Base-by-base conservation (phyloP, 2,329 filamentous ascomycete genomes). In the Fusarium oxysporum region DNA sequence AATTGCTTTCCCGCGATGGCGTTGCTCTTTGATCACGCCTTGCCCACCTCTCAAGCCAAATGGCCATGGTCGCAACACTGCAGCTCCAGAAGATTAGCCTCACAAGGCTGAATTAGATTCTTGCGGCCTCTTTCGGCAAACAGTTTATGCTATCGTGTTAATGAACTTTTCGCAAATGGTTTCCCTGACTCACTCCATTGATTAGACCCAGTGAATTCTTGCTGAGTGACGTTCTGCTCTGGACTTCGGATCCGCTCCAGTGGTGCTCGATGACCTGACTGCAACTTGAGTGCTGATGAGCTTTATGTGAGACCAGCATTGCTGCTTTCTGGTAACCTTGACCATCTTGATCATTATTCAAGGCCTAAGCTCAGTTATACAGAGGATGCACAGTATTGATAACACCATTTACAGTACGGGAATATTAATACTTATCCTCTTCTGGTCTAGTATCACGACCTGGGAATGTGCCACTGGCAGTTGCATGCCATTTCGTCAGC, bases 221-320 rank as follows among this genome's bases (percentile, higher is more conserved):
- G 11, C 8, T 2, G 8, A 14, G 16, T 21, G 28, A 6, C 14
- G 21, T 32, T n/a, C 7, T 32, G 16, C 21, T 48, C 9, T 48
- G 21, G 21, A 17, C 28, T n/a, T 32, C 3, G 9, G 21, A 32
- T 9, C 5, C 10, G 7, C 5, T 32, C 11, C 11, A 5, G 21
- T 5, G 7, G 3, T 32, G 0, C 5, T 32, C 0, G 28, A 2
- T 3, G 23, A 1, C 7, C 16, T 17, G 28, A 17, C 10, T n/a
- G 10, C 10, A 32, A 32, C 3, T 13, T 5, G 0, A 12, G 7
- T 32, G 21, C 10, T 48, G 3, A 12, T n/a, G 1, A 28, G 3
- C 1, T 28, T 6, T 5, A 28, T 47, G 7, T 3, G 28, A 32
- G 13, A 3, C 14, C 5, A 4, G 2, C 6, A 5, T 3, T 6